These are phyloP conservation scores for Colletotrichum sp. DNA, from an alignment of 2,329 filamentous ascomycete species.

Conservation along the genomic window DNA sequence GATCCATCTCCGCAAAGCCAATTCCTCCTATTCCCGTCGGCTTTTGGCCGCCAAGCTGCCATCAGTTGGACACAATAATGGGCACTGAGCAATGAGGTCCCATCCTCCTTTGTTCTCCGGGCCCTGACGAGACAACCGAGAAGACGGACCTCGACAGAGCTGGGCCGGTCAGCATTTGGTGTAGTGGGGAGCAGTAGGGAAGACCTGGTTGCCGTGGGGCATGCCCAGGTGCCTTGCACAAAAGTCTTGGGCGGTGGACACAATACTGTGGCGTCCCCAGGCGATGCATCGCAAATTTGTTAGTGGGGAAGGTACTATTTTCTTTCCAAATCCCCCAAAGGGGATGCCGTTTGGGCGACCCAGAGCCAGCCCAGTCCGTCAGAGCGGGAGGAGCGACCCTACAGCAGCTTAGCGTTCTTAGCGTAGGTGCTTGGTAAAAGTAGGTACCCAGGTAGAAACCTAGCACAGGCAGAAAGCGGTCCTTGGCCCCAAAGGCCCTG, in stretches of 20 bases:
- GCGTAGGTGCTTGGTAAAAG: neutral
- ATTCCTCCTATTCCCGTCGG: neutral
- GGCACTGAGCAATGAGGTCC: neutral
- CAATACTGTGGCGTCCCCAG: neutral
- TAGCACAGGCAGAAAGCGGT: constrained; percentile 4
- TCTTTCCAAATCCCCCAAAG: neutral
- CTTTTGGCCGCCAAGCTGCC: neutral
- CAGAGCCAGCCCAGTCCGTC: constrained; percentile 11
- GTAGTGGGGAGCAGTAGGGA: neutral
- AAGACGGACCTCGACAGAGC: neutral
- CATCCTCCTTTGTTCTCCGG: neutral
- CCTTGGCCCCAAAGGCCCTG: neutral
- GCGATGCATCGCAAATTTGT: neutral
- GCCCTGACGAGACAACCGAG: neutral
- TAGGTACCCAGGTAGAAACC: neutral
- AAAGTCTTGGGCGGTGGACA: neutral
- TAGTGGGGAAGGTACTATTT: neutral
- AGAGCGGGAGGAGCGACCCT: constrained; percentile 15
- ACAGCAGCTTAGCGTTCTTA: neutral
- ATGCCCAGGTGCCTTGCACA: neutral
- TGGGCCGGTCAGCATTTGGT: neutral
- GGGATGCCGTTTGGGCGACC: constrained; percentile 3
- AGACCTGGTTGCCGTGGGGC: neutral
- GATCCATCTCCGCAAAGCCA: neutral
- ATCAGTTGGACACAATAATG: neutral